These are phyloP conservation scores for Polychaeton citri DNA, from an alignment of 2,329 filamentous ascomycete genomes.

Conservation along the genomic window DNA sequence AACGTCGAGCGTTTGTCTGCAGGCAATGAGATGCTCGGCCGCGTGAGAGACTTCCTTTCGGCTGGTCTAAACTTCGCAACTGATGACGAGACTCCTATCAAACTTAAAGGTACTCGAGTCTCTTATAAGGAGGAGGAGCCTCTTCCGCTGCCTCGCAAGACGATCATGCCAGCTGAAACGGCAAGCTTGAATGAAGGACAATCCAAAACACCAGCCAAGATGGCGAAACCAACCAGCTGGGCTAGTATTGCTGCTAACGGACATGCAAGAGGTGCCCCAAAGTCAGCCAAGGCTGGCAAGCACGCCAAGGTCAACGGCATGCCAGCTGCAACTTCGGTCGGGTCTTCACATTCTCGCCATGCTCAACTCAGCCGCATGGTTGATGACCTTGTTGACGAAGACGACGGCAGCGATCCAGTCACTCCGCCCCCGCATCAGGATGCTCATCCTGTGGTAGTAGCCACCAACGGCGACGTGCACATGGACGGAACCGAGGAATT, in stretches of 20 bases:
- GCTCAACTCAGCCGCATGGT: slow-evolving; percentile 46
- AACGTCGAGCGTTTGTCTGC: slow-evolving; percentile 40
- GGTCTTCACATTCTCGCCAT: slow-evolving; percentile 21
- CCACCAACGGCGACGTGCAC: slow-evolving; percentile 27
- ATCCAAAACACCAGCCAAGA: slow-evolving; percentile 2
- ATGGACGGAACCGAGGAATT: slow-evolving; percentile 15
- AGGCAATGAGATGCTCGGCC: slow-evolving; percentile 53
- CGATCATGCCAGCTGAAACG: slow-evolving; percentile 24
- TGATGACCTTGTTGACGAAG: slow-evolving; percentile 40
- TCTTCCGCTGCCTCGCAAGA: slow-evolving; percentile 33
- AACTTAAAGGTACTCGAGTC: slow-evolving; percentile 11
- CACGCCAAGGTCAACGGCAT: slow-evolving; percentile 22
- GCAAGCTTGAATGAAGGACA: slow-evolving; percentile 21
- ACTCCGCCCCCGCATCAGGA: slow-evolving; percentile 30
- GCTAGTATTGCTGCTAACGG: slow-evolving; percentile 13
- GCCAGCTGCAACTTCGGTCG: slow-evolving; percentile 36
- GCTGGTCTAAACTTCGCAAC: slow-evolving; percentile 47
- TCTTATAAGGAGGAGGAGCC: slow-evolving; percentile 9
- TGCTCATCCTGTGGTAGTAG: slow-evolving; percentile 12
- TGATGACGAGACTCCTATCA: slow-evolving; percentile 22
- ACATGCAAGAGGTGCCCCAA: neutral
- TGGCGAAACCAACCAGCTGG: slow-evolving; percentile 17
- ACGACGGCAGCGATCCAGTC: slow-evolving; percentile 31
- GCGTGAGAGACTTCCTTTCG: slow-evolving; percentile 49
- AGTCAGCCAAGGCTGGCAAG: slow-evolving; percentile 2